phyloP scores from a whole-genome alignment of 2,329 filamentous ascomycete genomes.

The Fusarium euwallaceae region DNA sequence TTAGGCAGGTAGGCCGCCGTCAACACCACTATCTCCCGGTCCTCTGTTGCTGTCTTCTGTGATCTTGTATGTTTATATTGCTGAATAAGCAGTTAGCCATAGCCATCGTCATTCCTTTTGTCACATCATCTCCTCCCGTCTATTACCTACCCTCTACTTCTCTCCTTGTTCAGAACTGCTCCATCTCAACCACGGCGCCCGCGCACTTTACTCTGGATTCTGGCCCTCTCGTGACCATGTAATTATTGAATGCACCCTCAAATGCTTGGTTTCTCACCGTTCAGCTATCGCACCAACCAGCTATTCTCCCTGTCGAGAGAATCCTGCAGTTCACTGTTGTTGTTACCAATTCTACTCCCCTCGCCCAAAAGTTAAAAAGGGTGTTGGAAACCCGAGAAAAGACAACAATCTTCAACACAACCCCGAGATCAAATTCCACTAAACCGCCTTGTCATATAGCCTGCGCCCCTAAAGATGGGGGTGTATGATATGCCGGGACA shows the following conservation, averaged over 20 bases:
- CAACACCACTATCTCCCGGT: neutral
- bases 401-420: too few species aligned
- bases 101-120: neutral
- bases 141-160: neutral
- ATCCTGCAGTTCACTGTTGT: too few species aligned
- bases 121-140: neutral
- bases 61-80: neutral
- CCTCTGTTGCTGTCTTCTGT: neutral
- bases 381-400: too few species aligned
- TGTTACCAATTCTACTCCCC: too few species aligned
- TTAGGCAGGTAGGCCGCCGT: neutral
- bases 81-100: accelerated
- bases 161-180: neutral
- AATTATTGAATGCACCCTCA: too few species aligned
- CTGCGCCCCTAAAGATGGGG: neutral
- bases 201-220: neutral
- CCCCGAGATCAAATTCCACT: neutral
- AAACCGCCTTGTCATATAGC: neutral
- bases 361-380: too few species aligned
- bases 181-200: neutral
- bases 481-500: neutral
- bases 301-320: too few species aligned
- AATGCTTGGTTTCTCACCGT: too few species aligned
- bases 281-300: too few species aligned
- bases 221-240: neutral